A percentile compares a stretch with the other conserved stretches of the same genome.
These are phyloP conservation scores for Blastocystis sp. DNA, from an alignment of 352 stramenopile genomes.

Conservation along the genomic window DNA sequence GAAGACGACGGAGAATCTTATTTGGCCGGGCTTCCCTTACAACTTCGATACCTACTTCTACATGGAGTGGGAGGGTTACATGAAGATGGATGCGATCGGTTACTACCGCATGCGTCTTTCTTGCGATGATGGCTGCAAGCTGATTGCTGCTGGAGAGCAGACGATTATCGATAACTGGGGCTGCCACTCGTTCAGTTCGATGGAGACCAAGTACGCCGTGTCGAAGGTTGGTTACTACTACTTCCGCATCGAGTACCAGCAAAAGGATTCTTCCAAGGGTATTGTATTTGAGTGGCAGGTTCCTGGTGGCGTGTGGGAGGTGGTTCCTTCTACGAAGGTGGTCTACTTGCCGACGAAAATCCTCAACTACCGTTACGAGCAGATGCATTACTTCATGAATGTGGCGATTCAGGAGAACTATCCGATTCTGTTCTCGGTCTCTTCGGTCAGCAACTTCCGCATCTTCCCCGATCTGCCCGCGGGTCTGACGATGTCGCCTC, in stretches of 20 bases:
- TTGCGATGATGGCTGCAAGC: slow-evolving; percentile 52
- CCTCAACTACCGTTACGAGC: slow-evolving; percentile 43
- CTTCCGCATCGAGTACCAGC: slow-evolving; percentile 53
- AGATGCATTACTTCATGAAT: slow-evolving; percentile 5
- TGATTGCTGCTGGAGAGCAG: slow-evolving; percentile 43
- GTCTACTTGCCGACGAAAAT: slow-evolving; percentile 39
- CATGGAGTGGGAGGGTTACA: slow-evolving; percentile 53
- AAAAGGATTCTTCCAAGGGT: slow-evolving; percentile 6
- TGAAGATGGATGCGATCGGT: slow-evolving; percentile 37
- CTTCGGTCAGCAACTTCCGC: not conserved
- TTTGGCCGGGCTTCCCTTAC: slow-evolving; percentile 31
- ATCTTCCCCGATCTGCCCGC: slow-evolving; percentile 31
- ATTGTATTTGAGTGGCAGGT: slow-evolving; percentile 51
- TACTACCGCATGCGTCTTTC: slow-evolving; percentile 17
- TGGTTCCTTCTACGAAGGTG: slow-evolving; percentile 9
- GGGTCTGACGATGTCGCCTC: not conserved
- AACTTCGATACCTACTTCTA: slow-evolving; percentile 50
- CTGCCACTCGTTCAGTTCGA: slow-evolving; percentile 25
- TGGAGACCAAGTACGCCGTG: slow-evolving; percentile 13
- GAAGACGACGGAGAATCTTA: not conserved
- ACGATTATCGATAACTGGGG: slow-evolving; percentile 33
- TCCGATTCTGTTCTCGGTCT: slow-evolving; percentile 8
- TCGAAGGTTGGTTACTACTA: slow-evolving; percentile 52
- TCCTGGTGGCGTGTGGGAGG: slow-evolving; percentile 26
- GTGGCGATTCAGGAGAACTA: slow-evolving; percentile 6